Evolutionary conservation across 2,329 filamentous ascomycete genomes (phyloP).

Genomic region (Sporothrix pseudoabietina): DNA sequence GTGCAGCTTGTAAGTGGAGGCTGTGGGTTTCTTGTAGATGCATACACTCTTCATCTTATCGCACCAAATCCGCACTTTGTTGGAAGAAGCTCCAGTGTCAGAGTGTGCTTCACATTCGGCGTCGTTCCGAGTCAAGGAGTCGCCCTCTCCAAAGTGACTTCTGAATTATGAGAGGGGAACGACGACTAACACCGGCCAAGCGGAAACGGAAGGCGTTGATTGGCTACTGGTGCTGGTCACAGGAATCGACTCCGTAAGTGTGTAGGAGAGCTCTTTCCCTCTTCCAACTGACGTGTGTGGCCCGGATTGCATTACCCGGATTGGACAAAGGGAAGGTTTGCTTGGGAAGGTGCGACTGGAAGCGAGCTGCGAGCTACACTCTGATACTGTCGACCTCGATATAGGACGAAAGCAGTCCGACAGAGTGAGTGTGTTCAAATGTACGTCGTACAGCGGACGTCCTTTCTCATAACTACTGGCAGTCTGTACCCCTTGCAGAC

Average conservation of each 20-base stretch:
- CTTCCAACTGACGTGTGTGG: neutral
- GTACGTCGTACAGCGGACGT: neutral
- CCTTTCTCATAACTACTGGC: neutral
- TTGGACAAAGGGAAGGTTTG: slow-evolving; percentile 3
- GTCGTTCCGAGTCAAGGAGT: neutral
- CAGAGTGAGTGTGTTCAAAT: neutral
- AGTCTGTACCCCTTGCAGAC: neutral
- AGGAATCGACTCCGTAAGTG: neutral
- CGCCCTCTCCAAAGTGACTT: neutral
- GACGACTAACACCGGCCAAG: slow-evolving; percentile 15
- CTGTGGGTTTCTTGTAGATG: neutral
- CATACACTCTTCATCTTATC: neutral
- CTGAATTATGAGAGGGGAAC: too few species aligned
- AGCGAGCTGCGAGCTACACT: neutral
- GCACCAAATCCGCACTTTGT: neutral
- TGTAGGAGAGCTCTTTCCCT: slow-evolving; percentile 14
- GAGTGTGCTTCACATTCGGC: neutral
- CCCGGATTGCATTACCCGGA: slow-evolving; percentile 22
- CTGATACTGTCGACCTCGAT: neutral
- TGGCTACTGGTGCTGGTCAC: neutral
- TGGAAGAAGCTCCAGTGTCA: too few species aligned
- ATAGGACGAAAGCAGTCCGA: neutral
- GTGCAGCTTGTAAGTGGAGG: neutral
- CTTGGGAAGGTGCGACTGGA: neutral
- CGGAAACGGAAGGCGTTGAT: neutral